Evolutionary conservation across 2,329 filamentous ascomycete species (phyloP).

Genomic region (Arthrinium puccinioides): DNA sequence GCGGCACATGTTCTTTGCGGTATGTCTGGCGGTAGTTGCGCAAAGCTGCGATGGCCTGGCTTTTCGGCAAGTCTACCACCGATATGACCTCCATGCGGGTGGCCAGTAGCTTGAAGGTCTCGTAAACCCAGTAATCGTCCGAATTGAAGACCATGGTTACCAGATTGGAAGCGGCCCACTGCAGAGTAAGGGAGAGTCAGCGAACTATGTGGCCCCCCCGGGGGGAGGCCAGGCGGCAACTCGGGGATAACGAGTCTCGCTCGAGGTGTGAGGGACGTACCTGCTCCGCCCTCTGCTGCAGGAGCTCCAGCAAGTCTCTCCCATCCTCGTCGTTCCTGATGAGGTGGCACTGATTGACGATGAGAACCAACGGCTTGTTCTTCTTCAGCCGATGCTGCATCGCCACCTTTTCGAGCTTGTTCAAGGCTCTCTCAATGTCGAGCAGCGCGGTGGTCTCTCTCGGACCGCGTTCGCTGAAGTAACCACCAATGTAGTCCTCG

Average conservation of each 20-base stretch:
- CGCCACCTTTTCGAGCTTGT: constrained; percentile 96
- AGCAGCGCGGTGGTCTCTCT: constrained; percentile 86
- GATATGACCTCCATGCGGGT: constrained; percentile 92
- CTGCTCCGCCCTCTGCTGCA: constrained; percentile 87
- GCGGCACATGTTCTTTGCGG: constrained; percentile 52
- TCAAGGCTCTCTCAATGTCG: constrained; percentile 93
- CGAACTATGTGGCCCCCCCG: too few species aligned
- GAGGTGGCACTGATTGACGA: constrained; percentile 90
- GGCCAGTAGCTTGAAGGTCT: constrained; percentile 83
- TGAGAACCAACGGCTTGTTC: constrained; percentile 72
- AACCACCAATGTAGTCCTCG: constrained; percentile 93
- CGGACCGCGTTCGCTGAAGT: constrained; percentile 91
- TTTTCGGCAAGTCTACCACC: constrained; percentile 74
- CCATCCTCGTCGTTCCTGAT: constrained; percentile 88
- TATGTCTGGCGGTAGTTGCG: constrained; percentile 75
- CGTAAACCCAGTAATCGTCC: constrained; percentile 98
- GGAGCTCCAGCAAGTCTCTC: constrained; percentile 84
- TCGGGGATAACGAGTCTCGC: too few species aligned
- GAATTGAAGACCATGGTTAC: constrained; percentile 92
- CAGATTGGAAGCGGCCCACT: constrained; percentile 88
- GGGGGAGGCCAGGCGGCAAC: too few species aligned
- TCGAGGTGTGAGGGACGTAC: too few species aligned
- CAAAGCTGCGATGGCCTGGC: constrained; percentile 69
- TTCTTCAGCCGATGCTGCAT: constrained; percentile 56
- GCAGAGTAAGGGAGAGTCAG: not conserved